Evolutionary conservation across 2,329 filamentous ascomycete species (phyloP), one percentile per base, ranked within the genome.

Genomic region (Metarhizium humberi): DNA sequence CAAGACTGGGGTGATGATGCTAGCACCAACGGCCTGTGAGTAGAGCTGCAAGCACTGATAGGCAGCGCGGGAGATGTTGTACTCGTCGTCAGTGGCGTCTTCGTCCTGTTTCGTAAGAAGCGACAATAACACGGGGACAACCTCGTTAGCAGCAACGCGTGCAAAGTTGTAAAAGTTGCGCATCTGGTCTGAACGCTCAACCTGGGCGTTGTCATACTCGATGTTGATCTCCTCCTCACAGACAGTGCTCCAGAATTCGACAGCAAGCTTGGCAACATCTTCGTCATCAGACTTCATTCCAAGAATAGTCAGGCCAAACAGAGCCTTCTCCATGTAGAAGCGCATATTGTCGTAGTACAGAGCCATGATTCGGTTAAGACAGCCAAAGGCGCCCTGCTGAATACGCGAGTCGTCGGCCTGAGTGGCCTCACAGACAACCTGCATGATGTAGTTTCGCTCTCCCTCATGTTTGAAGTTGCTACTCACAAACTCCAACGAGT

Each of bases 211-310:
- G 73, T 99, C 94, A 67, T 99, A 94, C 69, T 99, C 94, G 66
- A 99, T 97, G 61, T 87, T 87, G 64, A 96, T 92, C 73, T 99
- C 94, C 75, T 99, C 94, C 71, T 99, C 94, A 72, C 94, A 99
- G 51, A 99, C 94, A n/a, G 94, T 96, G 78, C 92, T 97, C 94
- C 94, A 99, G 77, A 99, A 99, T 71, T 99, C 94, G 62, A 99
- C 91, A 42, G 94, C 94, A 55, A 99, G 81, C 80, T 99, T 99
- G 59, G 94, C 89, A 54, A 99, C 94, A 69, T 99, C 94, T 73
- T 99, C 94, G 64, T 99, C 94, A 7, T 92, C 87, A 65, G 85
- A 95, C 82, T 96, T 96, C 94, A 99, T 99, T 63, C 94, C 94
- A 70, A 96, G 86, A 60, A 99, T 96, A 43, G 94, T 99, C 45